Percentiles rank a stretch among this genome's conserved stretches.
Conservation (phyloP, 345 rosid species). For the Pistacia integerrima region DNA sequence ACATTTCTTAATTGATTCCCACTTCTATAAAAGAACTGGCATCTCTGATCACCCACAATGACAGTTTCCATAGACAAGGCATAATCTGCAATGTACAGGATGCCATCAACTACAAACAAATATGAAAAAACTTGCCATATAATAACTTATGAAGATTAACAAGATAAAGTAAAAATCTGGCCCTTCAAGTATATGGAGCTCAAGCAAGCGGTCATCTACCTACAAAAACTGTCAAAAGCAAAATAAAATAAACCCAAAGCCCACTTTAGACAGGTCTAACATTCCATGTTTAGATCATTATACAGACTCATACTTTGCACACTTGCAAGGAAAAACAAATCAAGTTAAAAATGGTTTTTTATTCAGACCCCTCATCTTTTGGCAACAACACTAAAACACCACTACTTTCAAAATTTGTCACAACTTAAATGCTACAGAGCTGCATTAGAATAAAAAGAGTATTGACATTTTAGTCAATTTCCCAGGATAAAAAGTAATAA, state of each 20-base stretch:
- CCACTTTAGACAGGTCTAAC: not conserved
- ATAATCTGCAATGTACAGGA: slow-evolving; percentile 51
- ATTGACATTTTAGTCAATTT: not conserved
- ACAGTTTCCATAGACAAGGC: slow-evolving; percentile 70
- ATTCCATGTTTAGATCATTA: slow-evolving; percentile 2
- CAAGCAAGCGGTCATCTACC: not conserved
- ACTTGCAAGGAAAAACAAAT: not conserved
- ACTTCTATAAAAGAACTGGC: slow-evolving; percentile 45
- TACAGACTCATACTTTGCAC: not conserved
- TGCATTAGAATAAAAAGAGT: too few species aligned
- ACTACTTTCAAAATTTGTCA: not conserved
- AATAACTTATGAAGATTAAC: not conserved
- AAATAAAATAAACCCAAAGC: not conserved
- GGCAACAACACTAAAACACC: not conserved
- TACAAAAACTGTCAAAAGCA: not conserved
- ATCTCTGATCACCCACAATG: slow-evolving; percentile 67
- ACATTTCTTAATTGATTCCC: slow-evolving; percentile 28
- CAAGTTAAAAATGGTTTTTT: not conserved
- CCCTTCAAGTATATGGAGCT: not conserved
- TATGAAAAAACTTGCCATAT: slow-evolving; percentile 12
- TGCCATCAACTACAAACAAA: slow-evolving; percentile 10
- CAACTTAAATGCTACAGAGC: too few species aligned
- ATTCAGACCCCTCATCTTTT: not conserved
- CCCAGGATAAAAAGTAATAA: not conserved
- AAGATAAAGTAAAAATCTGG: not conserved